A percentile compares a stretch with the other conserved stretches of the same genome.
Evolutionary conservation across 257 asterid species (phyloP).

Genomic region (Verbena officinalis): DNA sequence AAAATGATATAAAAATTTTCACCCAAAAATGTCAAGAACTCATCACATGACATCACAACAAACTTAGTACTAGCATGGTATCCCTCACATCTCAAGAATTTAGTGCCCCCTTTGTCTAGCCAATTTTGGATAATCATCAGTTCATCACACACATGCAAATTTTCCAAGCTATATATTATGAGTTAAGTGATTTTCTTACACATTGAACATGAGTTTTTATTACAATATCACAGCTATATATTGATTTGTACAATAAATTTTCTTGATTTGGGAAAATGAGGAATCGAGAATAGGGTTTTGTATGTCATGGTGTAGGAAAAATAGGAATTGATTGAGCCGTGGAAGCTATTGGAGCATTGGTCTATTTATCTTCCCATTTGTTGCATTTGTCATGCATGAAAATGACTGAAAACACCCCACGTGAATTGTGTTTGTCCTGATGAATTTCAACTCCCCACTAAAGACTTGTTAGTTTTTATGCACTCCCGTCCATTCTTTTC

Average conservation of each 20-base stretch:
- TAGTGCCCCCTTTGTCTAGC: slow-evolving; percentile 20
- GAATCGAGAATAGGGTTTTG: slow-evolving; percentile 3
- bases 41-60: slow-evolving; percentile 29
- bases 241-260: slow-evolving; percentile 17
- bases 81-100: slow-evolving; percentile 15
- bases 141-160: slow-evolving; percentile 24
- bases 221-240: slow-evolving; percentile 18
- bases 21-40: slow-evolving; percentile 13
- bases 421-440: slow-evolving; percentile 16
- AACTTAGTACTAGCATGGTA: slow-evolving; percentile 7
- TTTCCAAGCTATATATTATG: background rate
- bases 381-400: slow-evolving; percentile 24
- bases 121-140: slow-evolving; percentile 23
- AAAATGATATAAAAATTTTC: too few relatives aligned
- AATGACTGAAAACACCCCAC: slow-evolving; percentile 31
- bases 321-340: slow-evolving; percentile 8
- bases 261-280: slow-evolving; percentile 7
- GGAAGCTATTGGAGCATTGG: background rate
- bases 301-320: background rate
- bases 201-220: slow-evolving; percentile 17
- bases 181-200: background rate
- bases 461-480: too few relatives aligned
- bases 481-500: too few relatives aligned
- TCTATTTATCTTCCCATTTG: background rate
- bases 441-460: background rate